phyloP scores from a whole-genome alignment of 129 eudicot species.

The Sambucus nigra region DNA sequence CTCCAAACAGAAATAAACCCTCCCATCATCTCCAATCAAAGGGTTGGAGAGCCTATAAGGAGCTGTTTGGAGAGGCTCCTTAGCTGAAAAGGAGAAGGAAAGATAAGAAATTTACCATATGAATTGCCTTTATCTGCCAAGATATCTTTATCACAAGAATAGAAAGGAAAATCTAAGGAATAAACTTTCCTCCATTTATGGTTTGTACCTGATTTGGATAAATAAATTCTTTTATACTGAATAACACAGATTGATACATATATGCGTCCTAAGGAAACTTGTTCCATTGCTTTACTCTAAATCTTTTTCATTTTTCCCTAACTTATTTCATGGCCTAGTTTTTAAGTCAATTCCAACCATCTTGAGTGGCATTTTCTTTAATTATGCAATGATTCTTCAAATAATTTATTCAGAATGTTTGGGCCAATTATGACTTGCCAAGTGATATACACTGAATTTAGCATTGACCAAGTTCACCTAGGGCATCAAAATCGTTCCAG shows the following conservation, averaged over 20 bases:
- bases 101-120: not conserved
- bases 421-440: too few species aligned
- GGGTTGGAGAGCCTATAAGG: constrained; percentile 48
- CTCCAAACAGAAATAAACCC: constrained; percentile 47
- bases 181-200: too few species aligned
- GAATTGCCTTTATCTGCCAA: not conserved
- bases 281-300: too few species aligned
- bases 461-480: not conserved
- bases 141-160: not conserved
- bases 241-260: too few species aligned
- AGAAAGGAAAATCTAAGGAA: not conserved
- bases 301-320: too few species aligned
- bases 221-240: not conserved
- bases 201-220: not conserved
- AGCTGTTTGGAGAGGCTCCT: constrained; percentile 20
- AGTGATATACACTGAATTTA: not conserved
- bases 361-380: not conserved
- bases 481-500: too few species aligned
- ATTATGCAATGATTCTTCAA: too few species aligned
- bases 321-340: too few species aligned
- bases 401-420: not conserved
- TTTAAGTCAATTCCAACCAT: not conserved
- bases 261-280: too few species aligned
- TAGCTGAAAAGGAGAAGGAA: constrained; percentile 23
- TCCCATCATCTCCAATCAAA: constrained; percentile 57